These are phyloP conservation scores for Diophrys appendiculata DNA, from an alignment of 73 alveolate genomes.

Conservation along the genomic window DNA sequence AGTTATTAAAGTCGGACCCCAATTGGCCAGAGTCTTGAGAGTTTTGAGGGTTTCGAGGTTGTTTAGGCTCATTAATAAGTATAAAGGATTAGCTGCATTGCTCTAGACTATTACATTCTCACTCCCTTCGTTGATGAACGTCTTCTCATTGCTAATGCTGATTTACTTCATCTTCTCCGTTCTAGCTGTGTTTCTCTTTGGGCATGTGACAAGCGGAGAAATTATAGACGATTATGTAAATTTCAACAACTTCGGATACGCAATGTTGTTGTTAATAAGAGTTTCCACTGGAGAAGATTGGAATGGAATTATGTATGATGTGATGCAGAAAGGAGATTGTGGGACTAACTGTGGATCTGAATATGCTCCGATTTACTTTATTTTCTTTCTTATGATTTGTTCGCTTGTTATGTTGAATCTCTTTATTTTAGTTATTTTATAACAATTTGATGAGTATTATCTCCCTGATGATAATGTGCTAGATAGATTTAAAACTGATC, in stretches of 20 bases:
- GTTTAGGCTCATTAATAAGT: constrained; percentile 65
- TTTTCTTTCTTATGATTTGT: constrained; percentile 45
- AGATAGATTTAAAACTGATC: constrained; percentile 77
- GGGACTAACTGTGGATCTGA: constrained; percentile 44
- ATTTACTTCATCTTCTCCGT: constrained; percentile 89
- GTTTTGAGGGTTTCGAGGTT: constrained; percentile 67
- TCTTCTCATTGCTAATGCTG: constrained; percentile 76
- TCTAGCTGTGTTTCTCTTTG: constrained; percentile 89
- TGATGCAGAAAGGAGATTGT: constrained; percentile 10
- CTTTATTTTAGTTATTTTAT: constrained; percentile 91
- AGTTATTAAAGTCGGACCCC: constrained; percentile 79
- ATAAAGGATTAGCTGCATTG: constrained; percentile 68
- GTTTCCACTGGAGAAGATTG: constrained; percentile 97
- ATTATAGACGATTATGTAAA: constrained; percentile 65
- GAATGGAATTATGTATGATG: constrained; percentile 73
- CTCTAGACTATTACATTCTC: constrained; percentile 59
- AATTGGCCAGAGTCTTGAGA: constrained; percentile 90
- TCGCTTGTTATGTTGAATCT: constrained; percentile 91
- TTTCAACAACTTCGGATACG: constrained; percentile 80
- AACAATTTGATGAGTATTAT: constrained; percentile 93
- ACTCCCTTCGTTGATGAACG: constrained; percentile 87
- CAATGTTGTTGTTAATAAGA: constrained; percentile 83
- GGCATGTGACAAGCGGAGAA: constrained; percentile 22
- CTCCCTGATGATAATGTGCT: constrained; percentile 89
- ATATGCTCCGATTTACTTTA: constrained; percentile 39